A percentile compares a stretch with the other conserved stretches of the same genome.
Conservation (phyloP, 441 rosid species). For the Macaranga tanarius region DNA sequence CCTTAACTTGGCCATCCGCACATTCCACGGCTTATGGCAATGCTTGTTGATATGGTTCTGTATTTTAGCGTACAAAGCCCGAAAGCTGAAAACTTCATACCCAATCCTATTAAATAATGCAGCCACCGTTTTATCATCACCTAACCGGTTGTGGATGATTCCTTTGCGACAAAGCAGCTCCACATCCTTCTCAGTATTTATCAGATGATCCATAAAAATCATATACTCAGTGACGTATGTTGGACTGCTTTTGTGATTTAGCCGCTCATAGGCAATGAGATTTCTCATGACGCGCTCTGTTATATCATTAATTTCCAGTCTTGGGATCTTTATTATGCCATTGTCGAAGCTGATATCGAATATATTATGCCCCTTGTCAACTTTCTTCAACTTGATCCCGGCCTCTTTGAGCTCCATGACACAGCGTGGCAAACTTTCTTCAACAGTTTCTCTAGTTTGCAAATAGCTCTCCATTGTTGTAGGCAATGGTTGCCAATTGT, state of each 20-base stretch:
- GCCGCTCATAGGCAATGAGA: slow-evolving; percentile 22
- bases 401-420: slow-evolving; percentile 24
- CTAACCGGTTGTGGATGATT: slow-evolving; percentile 8
- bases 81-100: too few species aligned
- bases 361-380: neutral
- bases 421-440: neutral
- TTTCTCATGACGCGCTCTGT: slow-evolving; percentile 5
- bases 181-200: slow-evolving; percentile 17
- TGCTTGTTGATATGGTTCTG: too few species aligned
- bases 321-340: slow-evolving; percentile 24
- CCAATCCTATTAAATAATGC: too few species aligned
- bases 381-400: slow-evolving; percentile 23
- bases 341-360: slow-evolving; percentile 21
- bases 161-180: slow-evolving; percentile 15
- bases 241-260: neutral
- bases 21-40: too few species aligned
- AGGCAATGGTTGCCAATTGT: neutral
- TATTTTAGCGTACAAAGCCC: too few species aligned
- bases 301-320: neutral
- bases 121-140: slow-evolving; percentile 16
- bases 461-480: neutral
- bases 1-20: too few species aligned
- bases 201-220: slow-evolving; percentile 16
- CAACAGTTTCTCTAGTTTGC: neutral
- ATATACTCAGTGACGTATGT: neutral